Base-by-base conservation (phyloP, 495 filamentous ascomycete genomes). In the Xylaria acuta region DNA sequence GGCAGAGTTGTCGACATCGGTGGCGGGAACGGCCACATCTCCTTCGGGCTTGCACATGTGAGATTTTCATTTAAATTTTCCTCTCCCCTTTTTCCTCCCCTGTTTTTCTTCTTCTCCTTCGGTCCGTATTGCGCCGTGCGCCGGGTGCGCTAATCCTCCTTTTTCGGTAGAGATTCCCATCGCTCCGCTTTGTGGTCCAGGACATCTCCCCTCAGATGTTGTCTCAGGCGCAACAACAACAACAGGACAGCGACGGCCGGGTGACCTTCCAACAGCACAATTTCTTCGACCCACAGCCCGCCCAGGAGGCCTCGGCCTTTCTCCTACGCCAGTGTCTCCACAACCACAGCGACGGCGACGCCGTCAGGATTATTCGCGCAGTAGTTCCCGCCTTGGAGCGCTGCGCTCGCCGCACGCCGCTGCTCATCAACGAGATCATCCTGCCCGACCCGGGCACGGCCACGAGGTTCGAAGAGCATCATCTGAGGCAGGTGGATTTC, bases 271-370 rank as follows among this genome's bases (percentile, higher is more conserved):
- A 64, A 32, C 64, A 79, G 49, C 67, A 78, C 64, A 70, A 71
- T 69, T 82, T 80, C 73, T 82, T 82, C 73, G 58, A 73, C 25
- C 75, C 77, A 3, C 77, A 82, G 54, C 77, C 73, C 2, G 18
- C 72, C 25, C 40, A 30, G 0, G 70, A 75, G 32, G 79, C 77
- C 1, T 45, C 56, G 18, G 79, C 77, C 16, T 82, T 73, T 62
- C 43, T 82, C 5, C 73, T 79, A 2, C 78, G 80, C 56, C 78
- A 80, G 45, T 72, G 69, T 62, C 36, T 67, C 2, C 80, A 81
- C 64, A 81, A 81, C 54, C 38, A 71, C 59, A 27, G 14, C 64
- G 77, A 80, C 64, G 18, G 27, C 1, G 77, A 78, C 43, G 54
- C 47, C 5, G 47, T 79, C 18, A 75, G 6, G 2, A 78, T 81